Evolutionary conservation across 192 early-diverging fungal species (phyloP).

Genomic region (Linderina pennispora): DNA sequence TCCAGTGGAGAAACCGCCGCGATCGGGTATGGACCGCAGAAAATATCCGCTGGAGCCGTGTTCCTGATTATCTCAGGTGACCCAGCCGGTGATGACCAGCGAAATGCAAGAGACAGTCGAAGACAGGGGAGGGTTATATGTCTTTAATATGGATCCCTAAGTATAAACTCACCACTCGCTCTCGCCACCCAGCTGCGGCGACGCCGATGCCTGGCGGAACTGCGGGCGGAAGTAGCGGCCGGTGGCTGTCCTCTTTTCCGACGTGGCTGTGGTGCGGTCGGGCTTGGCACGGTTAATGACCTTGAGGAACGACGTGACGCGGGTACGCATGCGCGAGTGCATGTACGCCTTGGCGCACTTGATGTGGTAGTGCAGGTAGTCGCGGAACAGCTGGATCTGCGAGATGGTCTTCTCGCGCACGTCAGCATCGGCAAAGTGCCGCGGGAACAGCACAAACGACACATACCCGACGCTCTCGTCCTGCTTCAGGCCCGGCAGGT

Average conservation of each 20-base stretch:
- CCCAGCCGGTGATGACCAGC: too few relatives aligned
- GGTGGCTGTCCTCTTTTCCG: constrained; percentile 68
- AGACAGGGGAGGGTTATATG: background rate
- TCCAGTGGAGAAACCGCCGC: too few relatives aligned
- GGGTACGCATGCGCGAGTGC: constrained; percentile 95
- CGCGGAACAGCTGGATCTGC: constrained; percentile 93
- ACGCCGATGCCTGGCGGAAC: constrained; percentile 34
- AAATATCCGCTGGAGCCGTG: too few relatives aligned
- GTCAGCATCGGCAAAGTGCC: constrained; percentile 68
- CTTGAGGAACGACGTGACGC: constrained; percentile 95
- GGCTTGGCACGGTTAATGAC: constrained; percentile 98
- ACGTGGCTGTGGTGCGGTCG: constrained; percentile 55
- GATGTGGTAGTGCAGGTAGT: constrained; percentile 99
- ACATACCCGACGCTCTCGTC: constrained; percentile 89
- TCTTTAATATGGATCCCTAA: too few relatives aligned
- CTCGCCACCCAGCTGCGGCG: constrained; percentile 26
- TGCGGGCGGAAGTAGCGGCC: constrained; percentile 50
- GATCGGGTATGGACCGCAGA: too few relatives aligned
- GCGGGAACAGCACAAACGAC: constrained; percentile 96
- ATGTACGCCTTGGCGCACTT: constrained; percentile 99
- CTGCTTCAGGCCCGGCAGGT: constrained; percentile 61
- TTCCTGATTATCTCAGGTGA: too few relatives aligned
- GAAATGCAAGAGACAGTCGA: background rate
- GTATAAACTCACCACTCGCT: constrained; percentile 32
- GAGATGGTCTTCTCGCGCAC: constrained; percentile 89